These are phyloP conservation scores for Fistulifera pelliculosa DNA, from an alignment of 108 stramenopile species.

Conservation along the genomic window DNA sequence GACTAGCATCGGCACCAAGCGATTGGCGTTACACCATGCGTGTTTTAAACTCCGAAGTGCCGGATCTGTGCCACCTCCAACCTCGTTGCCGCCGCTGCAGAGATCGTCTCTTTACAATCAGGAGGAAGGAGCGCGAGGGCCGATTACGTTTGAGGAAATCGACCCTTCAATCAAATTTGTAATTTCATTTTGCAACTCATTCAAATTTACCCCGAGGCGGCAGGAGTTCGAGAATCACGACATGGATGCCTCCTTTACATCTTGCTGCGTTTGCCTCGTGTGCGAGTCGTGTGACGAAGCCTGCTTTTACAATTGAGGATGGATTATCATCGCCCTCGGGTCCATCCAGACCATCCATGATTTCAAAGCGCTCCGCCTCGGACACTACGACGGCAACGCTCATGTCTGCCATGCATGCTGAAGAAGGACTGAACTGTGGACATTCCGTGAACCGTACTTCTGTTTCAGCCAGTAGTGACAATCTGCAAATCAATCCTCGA, in stretches of 20 bases:
- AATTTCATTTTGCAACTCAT: constrained; percentile 62
- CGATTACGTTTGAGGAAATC: too few species aligned
- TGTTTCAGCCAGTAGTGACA: constrained; percentile 24
- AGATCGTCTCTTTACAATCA: too few species aligned
- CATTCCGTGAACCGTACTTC: constrained; percentile 9
- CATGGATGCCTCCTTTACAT: constrained; percentile 86
- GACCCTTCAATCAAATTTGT: constrained; percentile 26
- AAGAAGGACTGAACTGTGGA: constrained; percentile 18
- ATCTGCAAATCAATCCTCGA: constrained; percentile 25
- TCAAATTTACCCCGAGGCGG: constrained; percentile 65
- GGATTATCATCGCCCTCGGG: background rate
- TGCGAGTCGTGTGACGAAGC: constrained; percentile 14
- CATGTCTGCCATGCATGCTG: constrained; percentile 31
- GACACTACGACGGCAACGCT: constrained; percentile 23
- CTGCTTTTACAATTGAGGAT: constrained; percentile 1
- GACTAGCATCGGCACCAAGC: constrained; percentile 54
- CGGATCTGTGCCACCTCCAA: background rate
- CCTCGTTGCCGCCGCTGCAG: too few species aligned
- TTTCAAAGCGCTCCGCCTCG: constrained; percentile 26
- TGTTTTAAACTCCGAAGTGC: constrained; percentile 76
- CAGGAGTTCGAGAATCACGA: constrained; percentile 64
- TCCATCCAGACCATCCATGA: constrained; percentile 12
- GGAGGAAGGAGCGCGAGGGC: too few species aligned
- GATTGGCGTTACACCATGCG: constrained; percentile 76
- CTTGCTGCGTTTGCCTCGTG: constrained; percentile 80